Evolutionary conservation across 805 yeast species (phyloP).

Genomic region (Metschnikowia aberdeeniae): DNA sequence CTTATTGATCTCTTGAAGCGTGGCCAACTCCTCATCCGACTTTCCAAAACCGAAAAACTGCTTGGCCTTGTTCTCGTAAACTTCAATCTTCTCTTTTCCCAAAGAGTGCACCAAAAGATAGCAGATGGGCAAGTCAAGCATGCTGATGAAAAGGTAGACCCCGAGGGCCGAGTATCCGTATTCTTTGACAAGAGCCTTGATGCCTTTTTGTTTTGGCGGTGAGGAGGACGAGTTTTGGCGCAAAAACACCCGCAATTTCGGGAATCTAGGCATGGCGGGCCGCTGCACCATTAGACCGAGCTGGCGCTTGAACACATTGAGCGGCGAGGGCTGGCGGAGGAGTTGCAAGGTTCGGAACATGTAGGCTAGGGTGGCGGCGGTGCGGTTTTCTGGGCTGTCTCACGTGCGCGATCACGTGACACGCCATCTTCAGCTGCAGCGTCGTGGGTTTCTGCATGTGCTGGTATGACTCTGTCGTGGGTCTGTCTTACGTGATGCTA

Average conservation of each 20-base stretch:
- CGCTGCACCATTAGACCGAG: neutral
- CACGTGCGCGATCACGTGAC: neutral
- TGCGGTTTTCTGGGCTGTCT: neutral
- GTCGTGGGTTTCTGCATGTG: neutral
- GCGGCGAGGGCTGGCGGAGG: no score
- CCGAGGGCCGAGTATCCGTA: constrained; percentile 92
- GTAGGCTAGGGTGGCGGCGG: neutral
- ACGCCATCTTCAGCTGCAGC: neutral
- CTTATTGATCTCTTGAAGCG: constrained; percentile 31
- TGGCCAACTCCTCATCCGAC: constrained; percentile 38
- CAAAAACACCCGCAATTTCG: neutral
- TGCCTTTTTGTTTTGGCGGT: constrained; percentile 36
- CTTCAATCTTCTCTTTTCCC: constrained; percentile 78
- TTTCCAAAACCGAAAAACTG: constrained; percentile 60
- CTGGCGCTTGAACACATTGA: neutral
- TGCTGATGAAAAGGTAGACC: constrained; percentile 70
- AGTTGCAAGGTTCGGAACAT: constrained; percentile 1
- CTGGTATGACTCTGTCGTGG: no score
- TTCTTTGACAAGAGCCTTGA: constrained; percentile 68
- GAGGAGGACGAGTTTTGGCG: constrained; percentile 4
- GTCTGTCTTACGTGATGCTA: no score
- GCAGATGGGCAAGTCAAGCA: constrained; percentile 79
- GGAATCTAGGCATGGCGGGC: neutral
- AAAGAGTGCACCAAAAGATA: constrained; percentile 77
- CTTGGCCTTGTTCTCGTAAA: constrained; percentile 59